A percentile compares a stretch with the other conserved stretches of the same genome.
phyloP scores from a whole-genome alignment of 345 rosid genomes.

The Orychophragmus violaceus region DNA sequence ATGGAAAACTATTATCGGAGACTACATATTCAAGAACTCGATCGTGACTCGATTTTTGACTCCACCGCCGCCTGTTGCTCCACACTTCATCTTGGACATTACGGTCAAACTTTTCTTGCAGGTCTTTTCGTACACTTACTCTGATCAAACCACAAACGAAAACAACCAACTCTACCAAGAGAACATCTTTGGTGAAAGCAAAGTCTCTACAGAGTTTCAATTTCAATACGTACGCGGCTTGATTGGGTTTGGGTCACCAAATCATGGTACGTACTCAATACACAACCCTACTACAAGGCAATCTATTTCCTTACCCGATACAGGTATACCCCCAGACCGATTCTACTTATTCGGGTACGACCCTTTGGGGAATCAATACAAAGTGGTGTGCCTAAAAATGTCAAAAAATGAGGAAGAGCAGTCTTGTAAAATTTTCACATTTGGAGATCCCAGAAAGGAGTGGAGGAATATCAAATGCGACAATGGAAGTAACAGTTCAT shows the following conservation, averaged over 20 bases:
- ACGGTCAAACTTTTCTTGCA: too few relatives aligned
- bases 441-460: not conserved
- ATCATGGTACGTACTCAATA: not conserved
- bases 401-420: too few relatives aligned
- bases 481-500: not conserved
- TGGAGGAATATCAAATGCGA: not conserved
- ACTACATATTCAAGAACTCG: not conserved
- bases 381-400: not conserved
- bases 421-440: not conserved
- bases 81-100: not conserved
- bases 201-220: not conserved
- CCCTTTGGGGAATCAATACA: not conserved
- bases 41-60: not conserved
- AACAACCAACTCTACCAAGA: not conserved
- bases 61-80: too few relatives aligned
- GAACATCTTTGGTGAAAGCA: not conserved
- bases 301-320: not conserved
- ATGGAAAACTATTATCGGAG: not conserved
- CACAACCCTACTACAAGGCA: not conserved
- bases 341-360: not conserved
- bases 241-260: not conserved
- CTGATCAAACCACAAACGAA: not conserved
- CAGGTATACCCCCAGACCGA: fast-evolving
- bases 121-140: not conserved
- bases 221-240: not conserved